Evolutionary conservation across 140 eudicot genomes (phyloP), one percentile per base, ranked within the genome.

Genomic region (Eryngium alpinum): DNA sequence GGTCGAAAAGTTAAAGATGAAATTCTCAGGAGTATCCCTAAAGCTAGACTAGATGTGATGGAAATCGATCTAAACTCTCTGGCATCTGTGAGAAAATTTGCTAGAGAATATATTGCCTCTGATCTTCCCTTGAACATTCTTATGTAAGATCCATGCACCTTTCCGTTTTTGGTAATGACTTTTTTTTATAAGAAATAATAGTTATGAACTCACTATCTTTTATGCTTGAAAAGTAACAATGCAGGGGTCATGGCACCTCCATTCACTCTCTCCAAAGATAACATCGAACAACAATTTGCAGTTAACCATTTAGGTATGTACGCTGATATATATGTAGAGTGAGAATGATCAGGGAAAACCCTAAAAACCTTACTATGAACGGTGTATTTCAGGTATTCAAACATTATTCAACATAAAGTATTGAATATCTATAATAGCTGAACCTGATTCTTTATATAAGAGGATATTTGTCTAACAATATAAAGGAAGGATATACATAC

Each of bases 171-270:
- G 29, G 7, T 4, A 38, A 38, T 38, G 46, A 38, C n/a, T n/a
- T n/a, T 38, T 38, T 38, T 38, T 38, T 38, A 38, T n/a, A n/a
- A n/a, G n/a, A n/a, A n/a, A n/a, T n/a, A n/a, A 33, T 72, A 72
- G 7, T 72, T 28, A 38, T 19, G 28, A 29, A 32, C 22, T 18
- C 33, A 15, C 77, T 33, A 11, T 5, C 17, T 44, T 73, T 73
- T 25, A 10, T 73, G 57, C 34, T 22, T 3, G 11, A 13, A 73
- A 33, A 73, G 77, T 34, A 73, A 73, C 77, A 73, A 73, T 17
- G 77, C 77, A 73, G 77, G 77, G 25, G 33, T 73, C 77, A 73
- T 73, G 77, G 77, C 77, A 73, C 53, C 77, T 73, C 77, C 77
- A 43, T 73, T 34, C 57, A 73, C 77, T 22, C 77, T 73, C 46